Evolutionary conservation across 179 eudicot genomes (phyloP).

Genomic region (Sideroxylon spinosum): DNA sequence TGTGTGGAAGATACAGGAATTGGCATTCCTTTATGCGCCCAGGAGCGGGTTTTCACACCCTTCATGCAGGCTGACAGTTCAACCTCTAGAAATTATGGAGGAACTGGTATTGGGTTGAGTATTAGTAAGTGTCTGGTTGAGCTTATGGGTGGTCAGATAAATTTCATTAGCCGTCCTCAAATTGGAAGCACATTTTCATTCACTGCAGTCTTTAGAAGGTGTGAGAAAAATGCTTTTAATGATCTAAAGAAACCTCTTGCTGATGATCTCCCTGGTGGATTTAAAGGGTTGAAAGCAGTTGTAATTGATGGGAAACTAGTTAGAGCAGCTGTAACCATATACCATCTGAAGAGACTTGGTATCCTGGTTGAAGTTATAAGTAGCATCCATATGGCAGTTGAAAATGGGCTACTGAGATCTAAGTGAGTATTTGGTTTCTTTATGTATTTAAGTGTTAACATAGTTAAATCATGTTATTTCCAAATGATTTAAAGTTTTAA

Average conservation of each 20-base stretch:
- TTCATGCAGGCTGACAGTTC: constrained; percentile 76
- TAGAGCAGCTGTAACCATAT: constrained; percentile 57
- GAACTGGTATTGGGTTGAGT: constrained; percentile 68
- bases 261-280: constrained; percentile 23
- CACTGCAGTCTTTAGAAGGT: constrained; percentile 39
- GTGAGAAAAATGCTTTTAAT: constrained; percentile 23
- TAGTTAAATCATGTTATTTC: background rate
- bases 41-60: constrained; percentile 55
- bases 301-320: constrained; percentile 52
- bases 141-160: constrained; percentile 66
- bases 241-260: constrained; percentile 30
- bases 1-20: constrained; percentile 69
- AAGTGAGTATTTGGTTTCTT: constrained; percentile 38
- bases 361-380: constrained; percentile 37
- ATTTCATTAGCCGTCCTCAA: constrained; percentile 47
- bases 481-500: background rate
- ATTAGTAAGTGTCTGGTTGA: constrained; percentile 68
- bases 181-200: constrained; percentile 64
- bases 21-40: constrained; percentile 63
- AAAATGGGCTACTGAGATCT: constrained; percentile 29
- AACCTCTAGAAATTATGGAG: constrained; percentile 64
- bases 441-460: background rate
- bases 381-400: constrained; percentile 33
- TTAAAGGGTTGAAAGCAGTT: constrained; percentile 49
- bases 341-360: constrained; percentile 64